Evolutionary conservation across 495 filamentous ascomycete species (phyloP).

Genomic region (Penicillium fimorum): DNA sequence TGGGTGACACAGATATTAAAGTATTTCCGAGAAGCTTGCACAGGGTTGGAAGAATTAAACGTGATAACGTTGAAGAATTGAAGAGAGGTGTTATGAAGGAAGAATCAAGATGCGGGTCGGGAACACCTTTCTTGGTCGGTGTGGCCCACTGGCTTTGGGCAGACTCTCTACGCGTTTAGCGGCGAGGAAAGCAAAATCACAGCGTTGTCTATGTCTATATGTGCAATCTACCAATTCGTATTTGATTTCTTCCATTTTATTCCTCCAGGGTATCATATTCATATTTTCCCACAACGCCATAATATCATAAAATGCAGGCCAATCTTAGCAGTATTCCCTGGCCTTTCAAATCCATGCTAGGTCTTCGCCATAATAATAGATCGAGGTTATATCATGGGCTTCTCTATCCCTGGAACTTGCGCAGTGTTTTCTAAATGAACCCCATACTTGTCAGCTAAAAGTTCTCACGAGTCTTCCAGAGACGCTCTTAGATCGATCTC

Average conservation of each 20-base stretch:
- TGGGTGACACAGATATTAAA: constrained; percentile 27
- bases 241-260: neutral
- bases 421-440: constrained; percentile 58
- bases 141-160: constrained; percentile 14
- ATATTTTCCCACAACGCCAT: neutral
- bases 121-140: constrained; percentile 36
- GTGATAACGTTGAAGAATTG: constrained; percentile 11
- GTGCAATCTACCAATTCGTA: neutral
- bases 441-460: constrained; percentile 14
- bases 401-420: constrained; percentile 70
- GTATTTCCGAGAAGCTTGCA: constrained; percentile 16
- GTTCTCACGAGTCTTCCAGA: neutral
- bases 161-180: neutral
- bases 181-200: neutral
- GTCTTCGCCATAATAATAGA: neutral
- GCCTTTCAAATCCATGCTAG: neutral
- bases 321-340: neutral
- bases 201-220: neutral
- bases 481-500: neutral
- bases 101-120: constrained; percentile 38
- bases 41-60: constrained; percentile 15
- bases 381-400: neutral
- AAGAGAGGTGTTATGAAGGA: constrained; percentile 9
- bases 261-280: constrained; percentile 2
- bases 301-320: neutral